A percentile compares a stretch with the other conserved stretches of the same genome.
Evolutionary conservation across 1,284 basidiomycete genomes (phyloP).

Genomic region (Peniophora sp.): DNA sequence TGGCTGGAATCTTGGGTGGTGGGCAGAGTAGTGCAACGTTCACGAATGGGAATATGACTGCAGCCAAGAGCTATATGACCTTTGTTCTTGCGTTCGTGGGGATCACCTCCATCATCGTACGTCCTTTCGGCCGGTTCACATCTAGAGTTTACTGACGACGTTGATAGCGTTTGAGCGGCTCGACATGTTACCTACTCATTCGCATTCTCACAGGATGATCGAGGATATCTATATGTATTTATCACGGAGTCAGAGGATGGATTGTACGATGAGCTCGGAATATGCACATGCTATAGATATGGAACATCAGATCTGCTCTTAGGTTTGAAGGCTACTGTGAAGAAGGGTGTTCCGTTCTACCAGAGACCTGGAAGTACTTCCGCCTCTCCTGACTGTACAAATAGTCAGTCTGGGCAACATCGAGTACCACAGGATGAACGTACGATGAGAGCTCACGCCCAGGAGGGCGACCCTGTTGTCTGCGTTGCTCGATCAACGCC

Average conservation of each 20-base stretch:
- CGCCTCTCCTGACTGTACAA: too few relatives aligned
- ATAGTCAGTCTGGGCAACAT: too few relatives aligned
- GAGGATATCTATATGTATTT: not conserved
- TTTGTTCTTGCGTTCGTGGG: constrained; percentile 78
- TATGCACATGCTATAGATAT: too few relatives aligned
- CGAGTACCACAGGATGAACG: too few relatives aligned
- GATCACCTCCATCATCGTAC: constrained; percentile 57
- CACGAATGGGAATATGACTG: constrained; percentile 38
- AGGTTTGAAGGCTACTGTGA: too few relatives aligned
- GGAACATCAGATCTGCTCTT: too few relatives aligned
- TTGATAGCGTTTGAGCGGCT: constrained; percentile 50
- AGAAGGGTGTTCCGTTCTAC: too few relatives aligned
- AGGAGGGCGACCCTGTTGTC: too few relatives aligned
- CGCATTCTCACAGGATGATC: not conserved
- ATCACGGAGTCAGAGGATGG: not conserved
- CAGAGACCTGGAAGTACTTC: too few relatives aligned
- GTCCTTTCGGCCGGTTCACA: constrained; percentile 11
- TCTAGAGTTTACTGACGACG: not conserved
- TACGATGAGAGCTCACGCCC: too few relatives aligned
- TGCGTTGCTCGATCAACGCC: too few relatives aligned
- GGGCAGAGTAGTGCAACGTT: constrained; percentile 60
- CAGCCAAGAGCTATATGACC: constrained; percentile 69
- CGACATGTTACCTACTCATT: constrained; percentile 39
- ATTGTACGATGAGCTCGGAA: not conserved
- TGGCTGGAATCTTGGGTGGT: constrained; percentile 69